phyloP scores from a whole-genome alignment of 1,139 yeast species.

The Yamadazyma sp. region DNA sequence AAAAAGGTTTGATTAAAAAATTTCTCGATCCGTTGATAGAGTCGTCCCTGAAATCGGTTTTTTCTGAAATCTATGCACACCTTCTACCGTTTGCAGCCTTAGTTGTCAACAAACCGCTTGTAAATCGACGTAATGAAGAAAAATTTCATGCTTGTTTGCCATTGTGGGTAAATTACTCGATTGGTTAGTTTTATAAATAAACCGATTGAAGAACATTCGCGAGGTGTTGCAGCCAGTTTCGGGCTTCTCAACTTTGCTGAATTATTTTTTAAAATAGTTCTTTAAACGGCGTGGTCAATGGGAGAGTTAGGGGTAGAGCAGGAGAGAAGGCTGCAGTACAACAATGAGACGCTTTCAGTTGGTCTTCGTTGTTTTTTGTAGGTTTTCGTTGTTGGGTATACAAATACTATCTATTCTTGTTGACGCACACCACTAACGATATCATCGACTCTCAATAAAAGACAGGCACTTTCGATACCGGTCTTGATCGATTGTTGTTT shows the following conservation, averaged over 20 bases:
- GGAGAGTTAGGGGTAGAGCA: too few relatives aligned
- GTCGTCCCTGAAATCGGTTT: background rate
- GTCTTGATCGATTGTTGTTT: slow-evolving; percentile 96
- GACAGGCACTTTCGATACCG: slow-evolving; percentile 94
- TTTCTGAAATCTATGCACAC: background rate
- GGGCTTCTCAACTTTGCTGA: too few relatives aligned
- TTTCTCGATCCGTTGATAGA: background rate
- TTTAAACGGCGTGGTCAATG: too few relatives aligned
- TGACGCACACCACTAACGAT: slow-evolving; percentile 93
- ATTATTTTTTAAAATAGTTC: too few relatives aligned
- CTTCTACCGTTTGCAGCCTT: slow-evolving; percentile 3
- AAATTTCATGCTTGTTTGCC: slow-evolving; percentile 1
- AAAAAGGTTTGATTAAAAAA: background rate
- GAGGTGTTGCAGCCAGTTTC: background rate
- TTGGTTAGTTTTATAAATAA: background rate
- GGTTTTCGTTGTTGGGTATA: background rate
- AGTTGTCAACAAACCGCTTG: background rate
- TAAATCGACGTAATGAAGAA: background rate
- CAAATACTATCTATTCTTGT: slow-evolving; percentile 16
- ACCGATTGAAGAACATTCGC: background rate
- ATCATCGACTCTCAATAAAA: slow-evolving; percentile 93
- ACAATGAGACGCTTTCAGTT: too few relatives aligned
- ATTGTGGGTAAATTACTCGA: slow-evolving; percentile 1
- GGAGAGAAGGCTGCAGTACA: too few relatives aligned
- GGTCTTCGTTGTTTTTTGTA: background rate